Base-by-base conservation (phyloP, 1,284 basidiomycete species). In the Porogramme epimiltina region DNA sequence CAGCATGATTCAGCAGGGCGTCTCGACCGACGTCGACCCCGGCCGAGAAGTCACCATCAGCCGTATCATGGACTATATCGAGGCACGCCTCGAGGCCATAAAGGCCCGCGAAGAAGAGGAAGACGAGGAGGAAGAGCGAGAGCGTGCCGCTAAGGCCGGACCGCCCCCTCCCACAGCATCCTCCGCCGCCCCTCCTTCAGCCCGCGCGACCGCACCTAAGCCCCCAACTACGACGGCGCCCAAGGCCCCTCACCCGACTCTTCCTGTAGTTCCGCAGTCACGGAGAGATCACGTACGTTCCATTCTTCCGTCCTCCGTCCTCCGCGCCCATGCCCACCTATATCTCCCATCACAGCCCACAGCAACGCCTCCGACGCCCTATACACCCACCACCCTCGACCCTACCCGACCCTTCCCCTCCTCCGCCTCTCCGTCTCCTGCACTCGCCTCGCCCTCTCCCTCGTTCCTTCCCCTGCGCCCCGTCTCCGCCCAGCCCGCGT, bases 1-100 rank as follows among this genome's bases (percentile, higher is more conserved):
- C 60, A 77, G 78, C 63, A 89, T 91, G 79, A 83, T 91, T 46
- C 89, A 91, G 69, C 85, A 89, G 52, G 86, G 86, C 45, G 85
- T 91, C 51, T 64, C 69, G 26, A 74, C 71, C 46, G 77, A 78
- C 49, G 51, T 60, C 15, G 63, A 61, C 46, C 49, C 57, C 15
- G 64, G 64, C 22, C 62, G 64, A 39, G 67, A 67, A 28, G 82
- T 88, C 79, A 82, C 84, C 0, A 85, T 91, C 60, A 87, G 85
- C 15, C 70, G 84, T 39, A 82, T 91, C 47, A 82, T 91, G 83
- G 87, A 91, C 61, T 91, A 89, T 83, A 80, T 85, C 47, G 74
- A 77, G 57, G 74, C 72, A 1, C 65, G 74, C 51, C 69, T 89
- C 39, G 89, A 91, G 28, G 87, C 87, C 0, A 80, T 90, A 49